phyloP scores from a whole-genome alignment of 805 yeast genomes.

The Suhomyces prunicola region DNA sequence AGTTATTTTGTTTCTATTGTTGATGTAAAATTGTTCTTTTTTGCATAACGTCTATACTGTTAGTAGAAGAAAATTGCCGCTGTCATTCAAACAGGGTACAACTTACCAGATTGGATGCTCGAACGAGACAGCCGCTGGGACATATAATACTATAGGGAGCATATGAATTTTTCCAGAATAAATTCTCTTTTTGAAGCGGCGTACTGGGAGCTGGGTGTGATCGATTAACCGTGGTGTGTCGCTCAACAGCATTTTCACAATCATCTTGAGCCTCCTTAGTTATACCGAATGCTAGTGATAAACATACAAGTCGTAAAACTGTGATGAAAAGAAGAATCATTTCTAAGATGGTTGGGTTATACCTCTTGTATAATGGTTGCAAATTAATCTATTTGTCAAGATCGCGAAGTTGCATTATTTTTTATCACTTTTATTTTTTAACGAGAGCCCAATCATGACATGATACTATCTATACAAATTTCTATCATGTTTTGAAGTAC shows the following conservation, averaged over 20 bases:
- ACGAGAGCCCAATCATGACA: background rate
- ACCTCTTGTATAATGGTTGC: background rate
- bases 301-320: background rate
- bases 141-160: slow-evolving; percentile 27
- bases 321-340: background rate
- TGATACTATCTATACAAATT: background rate
- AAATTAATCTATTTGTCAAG: background rate
- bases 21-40: slow-evolving; percentile 25
- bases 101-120: slow-evolving; percentile 20
- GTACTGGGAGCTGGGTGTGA: background rate
- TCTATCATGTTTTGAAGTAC: no score
- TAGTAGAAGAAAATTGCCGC: slow-evolving; percentile 6
- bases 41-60: slow-evolving; percentile 12
- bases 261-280: background rate
- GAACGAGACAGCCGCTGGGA: slow-evolving; percentile 16
- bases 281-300: background rate
- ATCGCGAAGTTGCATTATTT: background rate
- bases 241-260: background rate
- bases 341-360: background rate
- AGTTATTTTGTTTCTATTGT: slow-evolving; percentile 26
- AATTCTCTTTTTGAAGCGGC: background rate
- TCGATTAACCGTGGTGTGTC: background rate
- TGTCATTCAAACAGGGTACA: background rate
- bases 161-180: slow-evolving; percentile 13
- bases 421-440: background rate